Conservation (phyloP, 352 stramenopile species). For the Blastocystis sp. region DNA sequence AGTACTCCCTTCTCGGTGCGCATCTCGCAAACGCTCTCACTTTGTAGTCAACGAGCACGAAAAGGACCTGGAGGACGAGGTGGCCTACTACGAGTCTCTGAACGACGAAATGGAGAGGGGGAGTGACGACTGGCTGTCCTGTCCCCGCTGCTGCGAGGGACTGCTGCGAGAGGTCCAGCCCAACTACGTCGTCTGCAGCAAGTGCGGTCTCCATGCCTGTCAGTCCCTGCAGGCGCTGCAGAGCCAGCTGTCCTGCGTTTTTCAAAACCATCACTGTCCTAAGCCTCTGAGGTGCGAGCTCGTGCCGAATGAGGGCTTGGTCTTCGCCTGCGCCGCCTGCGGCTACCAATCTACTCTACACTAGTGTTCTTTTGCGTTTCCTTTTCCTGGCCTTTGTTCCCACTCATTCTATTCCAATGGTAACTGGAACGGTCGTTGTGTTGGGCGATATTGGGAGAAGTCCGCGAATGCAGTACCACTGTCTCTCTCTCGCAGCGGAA, state of each 20-base stretch:
- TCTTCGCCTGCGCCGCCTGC: conserved; percentile 41
- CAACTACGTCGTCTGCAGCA: background rate
- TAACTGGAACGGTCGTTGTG: conserved; percentile 80
- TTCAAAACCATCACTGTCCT: conserved; percentile 39
- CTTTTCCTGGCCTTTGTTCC: conserved; percentile 3
- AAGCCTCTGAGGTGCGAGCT: conserved; percentile 20
- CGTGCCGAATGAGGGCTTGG: background rate
- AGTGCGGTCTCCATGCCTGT: conserved; percentile 23
- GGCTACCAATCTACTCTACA: conserved; percentile 12
- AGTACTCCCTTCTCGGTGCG: conserved; percentile 7
- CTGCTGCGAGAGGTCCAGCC: background rate
- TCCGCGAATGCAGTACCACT: conserved; percentile 98
- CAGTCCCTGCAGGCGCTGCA: background rate
- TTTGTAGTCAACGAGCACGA: conserved; percentile 51
- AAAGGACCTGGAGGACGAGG: conserved; percentile 14
- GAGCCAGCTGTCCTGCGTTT: conserved; percentile 1
- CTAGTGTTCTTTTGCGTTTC: conserved; percentile 17
- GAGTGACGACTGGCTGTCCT: background rate
- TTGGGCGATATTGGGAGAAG: conserved; percentile 90
- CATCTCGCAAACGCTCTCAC: background rate
- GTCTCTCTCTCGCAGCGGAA: conserved; percentile 84
- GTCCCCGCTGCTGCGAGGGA: conserved; percentile 6
- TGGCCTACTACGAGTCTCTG: conserved; percentile 20
- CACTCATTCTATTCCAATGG: conserved; percentile 74
- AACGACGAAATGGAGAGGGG: conserved; percentile 7